A percentile compares a stretch with the other conserved stretches of the same genome.
phyloP scores from a whole-genome alignment of 2,329 filamentous ascomycete genomes.

The Thelonectria rubi region DNA sequence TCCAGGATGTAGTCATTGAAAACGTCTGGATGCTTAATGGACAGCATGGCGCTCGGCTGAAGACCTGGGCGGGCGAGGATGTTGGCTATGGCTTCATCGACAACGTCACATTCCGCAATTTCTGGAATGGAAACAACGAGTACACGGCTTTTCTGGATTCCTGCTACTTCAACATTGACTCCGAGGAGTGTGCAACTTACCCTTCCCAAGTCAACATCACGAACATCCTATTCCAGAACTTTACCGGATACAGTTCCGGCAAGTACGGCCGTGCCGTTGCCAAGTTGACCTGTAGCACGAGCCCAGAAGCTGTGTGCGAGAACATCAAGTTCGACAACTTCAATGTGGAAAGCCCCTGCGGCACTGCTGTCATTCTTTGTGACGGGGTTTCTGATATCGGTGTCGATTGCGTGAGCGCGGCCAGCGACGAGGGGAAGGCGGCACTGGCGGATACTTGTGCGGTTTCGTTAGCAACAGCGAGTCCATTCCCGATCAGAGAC shows the following conservation, averaged over 20 bases:
- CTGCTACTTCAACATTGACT: conserved; percentile 40
- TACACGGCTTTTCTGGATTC: conserved; percentile 39
- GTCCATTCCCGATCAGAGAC: conserved; percentile 27
- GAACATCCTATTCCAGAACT: conserved; percentile 40
- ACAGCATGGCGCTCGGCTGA: conserved; percentile 37
- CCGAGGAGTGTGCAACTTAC: conserved; percentile 30
- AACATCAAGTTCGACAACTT: conserved; percentile 40
- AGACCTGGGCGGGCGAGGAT: conserved; percentile 38
- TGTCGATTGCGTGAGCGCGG: conserved; percentile 32
- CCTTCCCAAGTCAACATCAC: conserved; percentile 40
- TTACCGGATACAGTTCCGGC: conserved; percentile 37
- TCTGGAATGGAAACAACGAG: conserved; percentile 40
- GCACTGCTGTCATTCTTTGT: conserved; percentile 34
- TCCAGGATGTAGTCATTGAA: conserved; percentile 39
- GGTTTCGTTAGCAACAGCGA: conserved; percentile 27
- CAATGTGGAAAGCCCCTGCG: conserved; percentile 35
- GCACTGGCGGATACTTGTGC: conserved; percentile 35
- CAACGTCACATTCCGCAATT: conserved; percentile 40
- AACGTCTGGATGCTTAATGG: conserved; percentile 42
- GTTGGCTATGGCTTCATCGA: conserved; percentile 39
- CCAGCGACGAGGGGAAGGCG: conserved; percentile 31
- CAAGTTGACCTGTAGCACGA: conserved; percentile 34
- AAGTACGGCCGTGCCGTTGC: conserved; percentile 37
- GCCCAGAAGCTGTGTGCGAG: conserved; percentile 37
- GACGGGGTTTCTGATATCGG: conserved; percentile 38